A percentile compares a stretch with the other conserved stretches of the same genome.
phyloP scores from a whole-genome alignment of 768 basidiomycete species.

The Hypsizygus marmoreus region DNA sequence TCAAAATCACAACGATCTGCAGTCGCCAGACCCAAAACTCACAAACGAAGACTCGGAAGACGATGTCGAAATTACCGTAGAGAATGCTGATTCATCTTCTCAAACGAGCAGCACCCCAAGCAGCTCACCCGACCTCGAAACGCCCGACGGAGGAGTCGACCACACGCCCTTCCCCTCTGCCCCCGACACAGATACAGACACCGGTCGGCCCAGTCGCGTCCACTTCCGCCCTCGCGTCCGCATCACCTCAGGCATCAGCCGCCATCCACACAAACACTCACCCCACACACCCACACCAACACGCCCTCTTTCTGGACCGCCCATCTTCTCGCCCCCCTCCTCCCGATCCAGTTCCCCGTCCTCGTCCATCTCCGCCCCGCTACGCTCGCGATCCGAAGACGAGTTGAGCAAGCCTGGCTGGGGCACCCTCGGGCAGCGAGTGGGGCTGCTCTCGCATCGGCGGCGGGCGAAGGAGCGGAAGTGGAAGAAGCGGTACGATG shows the following conservation, averaged over 20 bases:
- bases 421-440: conserved; percentile 63
- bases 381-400: conserved; percentile 58
- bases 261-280: conserved; percentile 35
- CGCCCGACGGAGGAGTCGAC: conserved; percentile 16
- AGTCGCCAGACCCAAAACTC: conserved; percentile 13
- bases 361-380: conserved; percentile 81
- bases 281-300: conserved; percentile 5
- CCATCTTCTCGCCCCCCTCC: conserved; percentile 30
- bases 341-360: conserved; percentile 67
- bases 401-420: conserved; percentile 50
- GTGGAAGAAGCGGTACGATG: conserved; percentile 7
- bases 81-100: conserved; percentile 9
- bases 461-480: conserved; percentile 22
- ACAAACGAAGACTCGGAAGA: too few relatives aligned
- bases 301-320: conserved; percentile 1
- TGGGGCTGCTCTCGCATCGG: conserved; percentile 38
- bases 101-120: conserved; percentile 15
- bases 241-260: conserved; percentile 69
- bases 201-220: conserved; percentile 37
- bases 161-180: conserved; percentile 2
- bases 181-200: conserved; percentile 8
- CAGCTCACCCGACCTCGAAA: conserved; percentile 22
- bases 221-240: conserved; percentile 77
- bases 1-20: conserved; percentile 11
- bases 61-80: conserved; percentile 4